Base-by-base conservation (phyloP, 805 yeast genomes). In the Candida vartiovaarae region DNA sequence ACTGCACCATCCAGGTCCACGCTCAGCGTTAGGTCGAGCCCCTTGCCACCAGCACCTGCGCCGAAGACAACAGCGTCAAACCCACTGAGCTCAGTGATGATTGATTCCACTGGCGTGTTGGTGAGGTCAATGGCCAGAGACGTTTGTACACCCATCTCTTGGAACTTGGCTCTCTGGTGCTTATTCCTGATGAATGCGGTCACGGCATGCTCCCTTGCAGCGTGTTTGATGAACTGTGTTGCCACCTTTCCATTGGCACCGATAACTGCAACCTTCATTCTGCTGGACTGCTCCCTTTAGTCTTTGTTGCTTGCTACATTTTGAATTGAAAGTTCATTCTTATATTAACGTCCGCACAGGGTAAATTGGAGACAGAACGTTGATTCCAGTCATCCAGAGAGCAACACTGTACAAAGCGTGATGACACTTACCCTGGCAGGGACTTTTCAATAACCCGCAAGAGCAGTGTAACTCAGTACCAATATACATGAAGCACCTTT, bases 201-300 rank as follows among this genome's bases (percentile, higher is more conserved):
- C 40, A 68, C 76, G 52, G 48, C 70, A 52, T 56, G 72, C 36
- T 40, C 47, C 20, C 43, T 60, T 10, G 52, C 53, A 26, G 44
- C 49, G 20, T 55, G 62, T n/a, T 60, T 46, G 9, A 76, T 55
- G 9, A 80, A 51, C 2, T 61, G 54, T 45, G 73, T 69, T 34
- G 80, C 86, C n/a, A 80, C 70, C 46, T 71, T 72, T 31, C 85
- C 85, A 56, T 77, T 76, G 23, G 83, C 82, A 34, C 86, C 86
- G 42, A 80, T 61, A 23, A 80, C 60, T 34, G 72, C 73, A 5
- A 73, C 65, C 54, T 60, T 69, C 26, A 53, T n/a, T n/a, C 34
- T 32, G 30, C 30, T 28, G 2, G 1, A 9, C 9, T 7, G 30
- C 9, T 28, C 30, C 8, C 2, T 28, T 6, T 28, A 1, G 8